Conservation (phyloP, 257 asterid genomes). For the Solanum lycopersicoides region DNA sequence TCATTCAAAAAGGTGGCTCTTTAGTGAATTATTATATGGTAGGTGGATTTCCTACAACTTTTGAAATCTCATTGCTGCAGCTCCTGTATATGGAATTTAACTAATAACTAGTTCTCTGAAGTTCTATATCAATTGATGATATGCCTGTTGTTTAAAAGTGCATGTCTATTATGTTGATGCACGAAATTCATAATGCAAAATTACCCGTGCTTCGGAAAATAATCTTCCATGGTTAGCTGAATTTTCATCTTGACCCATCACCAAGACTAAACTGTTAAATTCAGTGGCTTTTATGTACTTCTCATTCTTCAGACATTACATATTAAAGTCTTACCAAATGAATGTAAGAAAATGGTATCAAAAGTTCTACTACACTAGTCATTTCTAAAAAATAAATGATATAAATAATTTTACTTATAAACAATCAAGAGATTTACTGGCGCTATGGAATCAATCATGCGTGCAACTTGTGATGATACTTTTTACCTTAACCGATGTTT, state of each 20-base stretch:
- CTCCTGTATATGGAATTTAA: background rate
- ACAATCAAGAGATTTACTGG: background rate
- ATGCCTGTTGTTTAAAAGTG: background rate
- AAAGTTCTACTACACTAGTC: background rate
- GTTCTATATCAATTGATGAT: background rate
- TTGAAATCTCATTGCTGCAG: background rate
- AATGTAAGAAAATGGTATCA: background rate
- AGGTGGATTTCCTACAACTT: background rate
- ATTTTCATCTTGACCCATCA: background rate
- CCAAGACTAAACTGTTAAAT: background rate
- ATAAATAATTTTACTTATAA: background rate
- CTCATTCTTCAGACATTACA: background rate
- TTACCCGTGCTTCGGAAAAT: background rate
- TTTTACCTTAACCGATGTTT: background rate
- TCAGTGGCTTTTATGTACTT: background rate
- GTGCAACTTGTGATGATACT: background rate
- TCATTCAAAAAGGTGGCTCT: conserved; percentile 95
- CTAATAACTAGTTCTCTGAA: background rate
- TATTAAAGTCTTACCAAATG: background rate
- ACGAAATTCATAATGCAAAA: background rate
- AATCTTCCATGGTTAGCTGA: background rate
- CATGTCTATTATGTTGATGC: background rate
- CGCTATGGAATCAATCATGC: background rate
- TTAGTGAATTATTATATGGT: conserved; percentile 94
- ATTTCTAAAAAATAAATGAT: background rate